A percentile compares a stretch with the other conserved stretches of the same genome.
phyloP scores from a whole-genome alignment of 495 filamentous ascomycete species.

The Xylaria palmicola region DNA sequence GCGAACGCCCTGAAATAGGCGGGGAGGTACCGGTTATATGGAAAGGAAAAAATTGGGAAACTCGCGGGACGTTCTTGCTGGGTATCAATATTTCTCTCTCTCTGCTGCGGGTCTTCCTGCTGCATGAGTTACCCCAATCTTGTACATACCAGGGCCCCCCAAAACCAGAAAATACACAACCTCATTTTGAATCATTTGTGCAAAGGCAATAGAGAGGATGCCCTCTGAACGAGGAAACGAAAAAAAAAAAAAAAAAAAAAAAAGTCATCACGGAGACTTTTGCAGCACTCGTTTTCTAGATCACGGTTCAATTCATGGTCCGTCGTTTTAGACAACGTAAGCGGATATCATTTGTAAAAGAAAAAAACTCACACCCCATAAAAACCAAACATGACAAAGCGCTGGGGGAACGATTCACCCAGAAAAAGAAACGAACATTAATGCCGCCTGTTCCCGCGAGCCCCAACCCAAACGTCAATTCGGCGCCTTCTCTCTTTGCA shows the following conservation, averaged over 20 bases:
- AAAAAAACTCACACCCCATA: background rate
- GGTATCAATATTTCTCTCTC: too few relatives aligned
- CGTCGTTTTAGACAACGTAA: background rate
- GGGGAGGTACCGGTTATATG: too few relatives aligned
- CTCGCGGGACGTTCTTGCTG: background rate
- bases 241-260: too few relatives aligned
- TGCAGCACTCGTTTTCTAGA: too few relatives aligned
- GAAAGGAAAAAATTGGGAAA: background rate
- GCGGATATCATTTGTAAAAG: slow-evolving; percentile 17
- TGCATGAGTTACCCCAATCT: background rate
- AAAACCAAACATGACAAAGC: background rate
- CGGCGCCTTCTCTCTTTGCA: too few relatives aligned
- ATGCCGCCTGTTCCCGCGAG: background rate
- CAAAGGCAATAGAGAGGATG: too few relatives aligned
- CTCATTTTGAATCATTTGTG: too few relatives aligned
- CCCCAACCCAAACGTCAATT: background rate
- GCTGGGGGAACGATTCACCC: background rate
- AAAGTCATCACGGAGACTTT: too few relatives aligned
- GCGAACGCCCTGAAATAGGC: slow-evolving; percentile 47
- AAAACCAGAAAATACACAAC: too few relatives aligned
- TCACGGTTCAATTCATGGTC: background rate
- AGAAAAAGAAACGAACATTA: background rate
- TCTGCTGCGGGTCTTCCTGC: background rate
- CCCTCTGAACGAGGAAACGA: too few relatives aligned
- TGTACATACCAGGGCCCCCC: background rate